These are phyloP conservation scores for Komagataella pseudopastoris DNA, from an alignment of 805 yeast species.

Conservation along the genomic window DNA sequence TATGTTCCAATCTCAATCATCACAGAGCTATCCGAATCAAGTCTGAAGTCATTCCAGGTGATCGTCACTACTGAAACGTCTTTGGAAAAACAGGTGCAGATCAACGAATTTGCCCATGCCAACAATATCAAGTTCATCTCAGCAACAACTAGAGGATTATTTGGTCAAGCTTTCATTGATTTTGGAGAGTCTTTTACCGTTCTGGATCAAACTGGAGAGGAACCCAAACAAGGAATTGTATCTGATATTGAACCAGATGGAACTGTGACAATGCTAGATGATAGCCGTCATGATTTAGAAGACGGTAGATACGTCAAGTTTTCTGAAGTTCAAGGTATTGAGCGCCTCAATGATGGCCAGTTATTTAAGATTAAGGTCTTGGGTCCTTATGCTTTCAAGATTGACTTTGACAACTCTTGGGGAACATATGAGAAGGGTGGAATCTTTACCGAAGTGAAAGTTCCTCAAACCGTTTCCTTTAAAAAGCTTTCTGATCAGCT, in stretches of 20 bases:
- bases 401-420: constrained; percentile 37
- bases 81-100: constrained; percentile 58
- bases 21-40: constrained; percentile 36
- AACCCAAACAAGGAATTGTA: constrained; percentile 75
- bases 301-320: constrained; percentile 87
- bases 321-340: constrained; percentile 73
- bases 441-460: constrained; percentile 81
- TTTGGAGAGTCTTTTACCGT: constrained; percentile 75
- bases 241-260: constrained; percentile 83
- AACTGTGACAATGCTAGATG: constrained; percentile 87
- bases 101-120: constrained; percentile 65
- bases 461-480: constrained; percentile 54
- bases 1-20: constrained; percentile 79
- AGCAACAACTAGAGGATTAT: constrained; percentile 76
- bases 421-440: constrained; percentile 78
- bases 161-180: constrained; percentile 83
- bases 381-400: constrained; percentile 90
- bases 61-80: constrained; percentile 71
- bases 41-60: constrained; percentile 54
- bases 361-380: constrained; percentile 68
- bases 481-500: constrained; percentile 54
- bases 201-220: constrained; percentile 85
- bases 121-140: constrained; percentile 67
- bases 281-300: constrained; percentile 83
- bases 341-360: constrained; percentile 57